A percentile compares a stretch with the other conserved stretches of the same genome.
Conservation (phyloP, 192 early-diverging fungal genomes). For the Helicostylum pulchrum region DNA sequence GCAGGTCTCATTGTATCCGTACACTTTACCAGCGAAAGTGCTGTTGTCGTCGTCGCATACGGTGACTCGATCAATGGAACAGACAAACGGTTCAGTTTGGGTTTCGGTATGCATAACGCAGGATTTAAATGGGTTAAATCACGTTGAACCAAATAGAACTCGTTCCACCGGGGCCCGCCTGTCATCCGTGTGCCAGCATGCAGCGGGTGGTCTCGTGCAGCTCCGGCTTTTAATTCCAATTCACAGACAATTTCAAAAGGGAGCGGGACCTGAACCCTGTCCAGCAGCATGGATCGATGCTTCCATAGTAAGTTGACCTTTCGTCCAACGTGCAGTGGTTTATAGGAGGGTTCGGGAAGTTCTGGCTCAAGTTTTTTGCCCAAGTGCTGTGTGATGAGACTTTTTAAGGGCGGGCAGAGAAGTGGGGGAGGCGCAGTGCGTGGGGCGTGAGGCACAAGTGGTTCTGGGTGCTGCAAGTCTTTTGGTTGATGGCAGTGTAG, state of each 20-base stretch:
- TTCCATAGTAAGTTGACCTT: constrained; percentile 38
- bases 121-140: constrained; percentile 9
- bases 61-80: not conserved
- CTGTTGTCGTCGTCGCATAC: not conserved
- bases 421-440: constrained; percentile 34
- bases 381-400: not conserved
- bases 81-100: constrained; percentile 5
- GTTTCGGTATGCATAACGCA: not conserved
- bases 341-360: constrained; percentile 26
- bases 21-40: not conserved
- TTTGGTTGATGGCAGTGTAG: not conserved
- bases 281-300: constrained; percentile 24
- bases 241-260: constrained; percentile 31
- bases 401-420: constrained; percentile 15
- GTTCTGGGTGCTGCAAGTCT: constrained; percentile 3
- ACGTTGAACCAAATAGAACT: constrained; percentile 12
- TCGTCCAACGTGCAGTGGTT: constrained; percentile 34
- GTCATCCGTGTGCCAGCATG: not conserved
- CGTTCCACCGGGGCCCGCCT: constrained; percentile 22
- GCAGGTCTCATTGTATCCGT: not conserved
- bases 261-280: constrained; percentile 15
- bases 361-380: constrained; percentile 18
- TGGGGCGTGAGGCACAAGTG: constrained; percentile 32
- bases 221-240: constrained; percentile 22
- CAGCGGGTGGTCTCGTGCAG: not conserved